Percentiles rank a stretch among this genome's conserved stretches.
Evolutionary conservation across 768 basidiomycete species (phyloP).

Genomic region (Boletus reticuloceps): DNA sequence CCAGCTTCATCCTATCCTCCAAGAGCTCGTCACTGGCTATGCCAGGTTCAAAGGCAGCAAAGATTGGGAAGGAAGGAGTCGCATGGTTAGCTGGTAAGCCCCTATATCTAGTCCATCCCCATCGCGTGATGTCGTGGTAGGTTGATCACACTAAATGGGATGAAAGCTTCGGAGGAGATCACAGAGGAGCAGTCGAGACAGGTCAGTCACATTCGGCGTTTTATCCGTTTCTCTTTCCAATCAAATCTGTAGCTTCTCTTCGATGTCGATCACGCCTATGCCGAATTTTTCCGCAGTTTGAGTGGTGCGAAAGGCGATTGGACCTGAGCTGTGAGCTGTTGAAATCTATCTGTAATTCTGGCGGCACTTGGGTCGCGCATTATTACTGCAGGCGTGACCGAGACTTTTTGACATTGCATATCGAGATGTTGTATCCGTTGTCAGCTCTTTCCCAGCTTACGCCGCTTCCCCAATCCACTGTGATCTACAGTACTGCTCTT

Average conservation of each 20-base stretch:
- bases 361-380: too few relatives aligned
- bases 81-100: slow-evolving; percentile 85
- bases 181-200: slow-evolving; percentile 94
- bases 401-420: too few relatives aligned
- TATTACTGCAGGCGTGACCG: too few relatives aligned
- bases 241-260: slow-evolving; percentile 68
- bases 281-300: slow-evolving; percentile 85
- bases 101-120: neutral
- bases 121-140: slow-evolving; percentile 35
- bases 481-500: slow-evolving; percentile 47
- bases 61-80: slow-evolving; percentile 93
- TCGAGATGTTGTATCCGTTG: neutral
- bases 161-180: slow-evolving; percentile 96
- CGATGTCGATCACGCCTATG: slow-evolving; percentile 95
- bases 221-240: neutral
- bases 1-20: slow-evolving; percentile 89
- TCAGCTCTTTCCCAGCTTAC: slow-evolving; percentile 28
- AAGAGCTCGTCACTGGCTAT: slow-evolving; percentile 94
- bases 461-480: slow-evolving; percentile 38
- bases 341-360: too few relatives aligned
- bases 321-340: slow-evolving; percentile 1
- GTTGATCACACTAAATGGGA: slow-evolving; percentile 94
- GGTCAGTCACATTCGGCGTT: slow-evolving; percentile 38
- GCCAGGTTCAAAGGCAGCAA: slow-evolving; percentile 92
- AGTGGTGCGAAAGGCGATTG: slow-evolving; percentile 38